Base-by-base conservation (phyloP, 2,329 filamentous ascomycete species). In the Microsporum canis region DNA sequence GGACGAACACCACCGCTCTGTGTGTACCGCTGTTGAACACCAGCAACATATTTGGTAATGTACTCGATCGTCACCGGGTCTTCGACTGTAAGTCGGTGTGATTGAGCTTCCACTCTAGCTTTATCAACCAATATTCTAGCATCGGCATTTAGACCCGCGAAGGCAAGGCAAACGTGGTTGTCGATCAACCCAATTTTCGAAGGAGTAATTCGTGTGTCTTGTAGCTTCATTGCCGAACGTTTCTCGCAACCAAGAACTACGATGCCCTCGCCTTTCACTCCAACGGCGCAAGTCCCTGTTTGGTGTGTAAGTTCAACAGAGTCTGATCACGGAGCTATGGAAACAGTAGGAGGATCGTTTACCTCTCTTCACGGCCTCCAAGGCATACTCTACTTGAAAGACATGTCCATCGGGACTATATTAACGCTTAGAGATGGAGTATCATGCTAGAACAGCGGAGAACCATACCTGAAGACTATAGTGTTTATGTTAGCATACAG, bases 321-420 rank as follows among this genome's bases (percentile, higher is more conserved):
- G n/a, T 31, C 17, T 27, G n/a, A 55, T n/a, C 14, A n/a, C 14
- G 33, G 5, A 3, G 31, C 5, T 64, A 64, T 56, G 5, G 39
- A 23, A 23, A 61, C 49, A 38, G 60, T 17, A 6, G n/a, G 34
- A 8, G 58, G 17, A 47, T 56, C 51, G 55, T 61, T 63, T 79
- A 94, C 92, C 94, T 90, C 94, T 81, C 83, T 99, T 99, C 68
- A 99, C 94, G 68, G 94, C 94, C 80, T 99, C 94, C 68, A 95
- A 88, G 61, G 94, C 94, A 84, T 99, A 99, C 83, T 99, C 94
- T 72, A 99, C 94, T 79, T 99, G 94, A 80, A 99, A 99, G 71
- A 99, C 94, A 81, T 99, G 94, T 78, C 94, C 94, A 79, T 99
- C 94, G 72, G 94, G 94, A 84, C 92, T 97, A 72, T 57, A 12